Percentiles rank a stretch among this genome's conserved stretches.
phyloP scores from a whole-genome alignment of 2,329 filamentous ascomycete genomes.

The Madurella fahalii region DNA sequence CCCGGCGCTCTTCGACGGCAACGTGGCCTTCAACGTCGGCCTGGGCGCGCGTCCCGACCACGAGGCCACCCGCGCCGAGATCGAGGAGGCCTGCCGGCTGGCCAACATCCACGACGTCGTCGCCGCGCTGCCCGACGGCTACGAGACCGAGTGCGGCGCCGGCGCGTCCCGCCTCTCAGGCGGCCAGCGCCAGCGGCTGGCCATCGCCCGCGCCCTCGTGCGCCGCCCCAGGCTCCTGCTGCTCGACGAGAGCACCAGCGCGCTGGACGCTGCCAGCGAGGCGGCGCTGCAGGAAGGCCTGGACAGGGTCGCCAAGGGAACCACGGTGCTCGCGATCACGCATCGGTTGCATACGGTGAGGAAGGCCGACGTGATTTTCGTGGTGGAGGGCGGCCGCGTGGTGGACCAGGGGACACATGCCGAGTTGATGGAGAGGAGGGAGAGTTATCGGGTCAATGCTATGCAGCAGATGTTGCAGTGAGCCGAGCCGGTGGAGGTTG shows the following conservation, averaged over 20 bases:
- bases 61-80: slow-evolving; percentile 54
- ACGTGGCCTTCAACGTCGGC: slow-evolving; percentile 51
- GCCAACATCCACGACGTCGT: slow-evolving; percentile 71
- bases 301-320: slow-evolving; percentile 51
- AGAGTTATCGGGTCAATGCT: slow-evolving; percentile 50
- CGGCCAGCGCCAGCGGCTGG: slow-evolving; percentile 73
- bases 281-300: slow-evolving; percentile 62
- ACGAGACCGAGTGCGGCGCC: slow-evolving; percentile 64
- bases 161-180: slow-evolving; percentile 71
- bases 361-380: slow-evolving; percentile 54
- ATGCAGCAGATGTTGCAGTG: slow-evolving; percentile 45
- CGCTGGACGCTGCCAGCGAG: slow-evolving; percentile 69
- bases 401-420: slow-evolving; percentile 51
- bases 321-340: slow-evolving; percentile 56
- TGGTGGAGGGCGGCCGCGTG: slow-evolving; percentile 50
- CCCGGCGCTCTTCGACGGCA: slow-evolving; percentile 54
- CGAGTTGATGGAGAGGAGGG: slow-evolving; percentile 50
- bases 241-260: slow-evolving; percentile 77
- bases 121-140: slow-evolving; percentile 57
- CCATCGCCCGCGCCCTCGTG: slow-evolving; percentile 72
- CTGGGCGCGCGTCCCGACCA: slow-evolving; percentile 52
- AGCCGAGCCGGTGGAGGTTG: not conserved
- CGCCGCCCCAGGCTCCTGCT: slow-evolving; percentile 69
- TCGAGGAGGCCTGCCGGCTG: slow-evolving; percentile 61
- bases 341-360: slow-evolving; percentile 55